Percentiles rank a stretch among this genome's conserved stretches.
These are phyloP conservation scores for Trichoderma atroviride DNA, from an alignment of 2,329 filamentous ascomycete species.

Conservation along the genomic window DNA sequence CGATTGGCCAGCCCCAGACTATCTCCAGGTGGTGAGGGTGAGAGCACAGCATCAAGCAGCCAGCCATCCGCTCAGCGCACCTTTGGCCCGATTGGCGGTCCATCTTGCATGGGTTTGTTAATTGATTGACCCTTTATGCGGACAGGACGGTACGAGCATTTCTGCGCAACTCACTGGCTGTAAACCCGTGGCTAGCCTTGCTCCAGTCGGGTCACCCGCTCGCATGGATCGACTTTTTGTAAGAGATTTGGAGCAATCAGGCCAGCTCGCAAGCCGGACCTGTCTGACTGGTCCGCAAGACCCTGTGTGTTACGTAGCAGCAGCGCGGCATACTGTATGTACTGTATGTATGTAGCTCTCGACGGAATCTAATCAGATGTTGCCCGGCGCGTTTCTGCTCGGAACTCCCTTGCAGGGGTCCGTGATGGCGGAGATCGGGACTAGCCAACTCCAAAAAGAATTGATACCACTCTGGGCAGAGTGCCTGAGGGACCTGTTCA, in stretches of 20 bases:
- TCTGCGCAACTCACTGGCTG: neutral
- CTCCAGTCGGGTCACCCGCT: constrained; percentile 13
- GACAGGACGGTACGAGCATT: constrained; percentile 8
- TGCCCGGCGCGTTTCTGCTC: constrained; percentile 7
- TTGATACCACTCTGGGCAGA: neutral
- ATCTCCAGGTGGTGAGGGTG: constrained; percentile 23
- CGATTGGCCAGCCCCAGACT: constrained; percentile 40
- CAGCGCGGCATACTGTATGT: neutral
- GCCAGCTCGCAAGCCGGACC: neutral
- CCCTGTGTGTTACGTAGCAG: neutral
- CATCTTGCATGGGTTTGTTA: constrained; percentile 5
- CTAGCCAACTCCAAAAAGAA: constrained; percentile 18
- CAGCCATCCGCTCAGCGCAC: neutral
- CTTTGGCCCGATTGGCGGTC: constrained; percentile 21
- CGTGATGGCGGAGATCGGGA: constrained; percentile 21
- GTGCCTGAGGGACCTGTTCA: neutral
- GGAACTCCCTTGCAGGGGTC: constrained; percentile 16
- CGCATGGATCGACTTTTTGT: constrained; percentile 16
- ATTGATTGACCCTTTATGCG: constrained; percentile 14
- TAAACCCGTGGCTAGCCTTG: constrained; percentile 5
- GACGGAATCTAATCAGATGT: constrained; percentile 17
- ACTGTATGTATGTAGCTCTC: neutral
- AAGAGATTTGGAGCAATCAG: constrained; percentile 10
- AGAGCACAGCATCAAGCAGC: constrained; percentile 16
- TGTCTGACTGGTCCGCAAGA: constrained; percentile 5